Evolutionary conservation across 2,329 filamentous ascomycete species (phyloP).

Genomic region (Aspergillus aculeatus): DNA sequence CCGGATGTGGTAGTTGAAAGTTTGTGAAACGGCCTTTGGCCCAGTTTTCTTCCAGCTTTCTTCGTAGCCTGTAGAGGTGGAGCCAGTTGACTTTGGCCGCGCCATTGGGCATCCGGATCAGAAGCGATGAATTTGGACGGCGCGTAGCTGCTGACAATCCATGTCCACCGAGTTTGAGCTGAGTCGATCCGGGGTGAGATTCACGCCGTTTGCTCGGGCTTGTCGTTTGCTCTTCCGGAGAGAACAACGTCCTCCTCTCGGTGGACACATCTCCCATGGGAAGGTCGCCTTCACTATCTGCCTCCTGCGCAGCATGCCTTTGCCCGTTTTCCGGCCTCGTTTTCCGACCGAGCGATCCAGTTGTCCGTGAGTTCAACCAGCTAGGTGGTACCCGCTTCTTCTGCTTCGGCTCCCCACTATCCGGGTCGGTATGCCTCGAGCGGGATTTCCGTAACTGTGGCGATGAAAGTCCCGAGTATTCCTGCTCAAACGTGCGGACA

Average conservation of each 20-base stretch:
- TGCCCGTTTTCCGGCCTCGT: slow-evolving; percentile 5
- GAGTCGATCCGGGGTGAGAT: slow-evolving; percentile 8
- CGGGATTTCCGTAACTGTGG: slow-evolving; percentile 48
- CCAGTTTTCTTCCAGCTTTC: slow-evolving; percentile 87
- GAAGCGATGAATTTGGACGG: slow-evolving; percentile 31
- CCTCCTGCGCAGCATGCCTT: slow-evolving; percentile 9
- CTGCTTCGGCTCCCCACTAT: slow-evolving; percentile 50
- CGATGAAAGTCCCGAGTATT: slow-evolving; percentile 39
- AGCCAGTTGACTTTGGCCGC: slow-evolving; percentile 77
- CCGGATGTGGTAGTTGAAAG: slow-evolving; percentile 86
- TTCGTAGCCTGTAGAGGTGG: slow-evolving; percentile 85
- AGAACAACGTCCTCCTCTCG: slow-evolving; percentile 19
- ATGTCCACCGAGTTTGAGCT: slow-evolving; percentile 13
- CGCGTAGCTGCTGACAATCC: slow-evolving; percentile 18
- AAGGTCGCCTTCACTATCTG: slow-evolving; percentile 42
- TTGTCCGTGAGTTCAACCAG: slow-evolving; percentile 42
- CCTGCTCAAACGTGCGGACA: slow-evolving; percentile 65
- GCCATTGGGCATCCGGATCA: slow-evolving; percentile 34
- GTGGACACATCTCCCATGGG: slow-evolving; percentile 44
- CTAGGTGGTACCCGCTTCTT: slow-evolving; percentile 53
- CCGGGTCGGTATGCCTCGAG: slow-evolving; percentile 47
- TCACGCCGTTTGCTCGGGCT: slow-evolving; percentile 16
- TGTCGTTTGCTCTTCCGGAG: slow-evolving; percentile 19
- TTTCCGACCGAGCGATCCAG: slow-evolving; percentile 19
- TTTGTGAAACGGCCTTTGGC: slow-evolving; percentile 75